Evolutionary conservation across 805 yeast species (phyloP), one percentile per base, ranked within the genome.

Genomic region (Candida coquimbonensis): DNA sequence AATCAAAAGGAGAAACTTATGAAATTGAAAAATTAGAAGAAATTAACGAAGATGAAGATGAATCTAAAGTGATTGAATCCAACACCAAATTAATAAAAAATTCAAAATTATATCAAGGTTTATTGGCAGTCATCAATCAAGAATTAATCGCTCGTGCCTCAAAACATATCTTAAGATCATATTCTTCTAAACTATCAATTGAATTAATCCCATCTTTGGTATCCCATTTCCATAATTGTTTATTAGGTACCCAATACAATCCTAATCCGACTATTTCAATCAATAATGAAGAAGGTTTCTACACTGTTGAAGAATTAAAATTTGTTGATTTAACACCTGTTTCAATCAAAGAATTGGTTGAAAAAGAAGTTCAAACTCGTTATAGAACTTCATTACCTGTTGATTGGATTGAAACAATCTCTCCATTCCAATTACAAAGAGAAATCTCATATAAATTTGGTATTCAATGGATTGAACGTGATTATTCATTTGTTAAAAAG

Each of bases 111-210:
- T 53, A 41, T 24, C 44, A 53, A 26, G 38, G 53, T 25, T 44
- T 61, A 19, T 46, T 50, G 36, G 29, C 44, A 7, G 40, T 56
- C 16, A 37, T 52, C 13, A 42, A 50, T 16, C 59, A 57, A 48
- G 98, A 90, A 65, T 82, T 90, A 70, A 64, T 90, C 55, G 77
- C 91, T 24, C 82, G 99, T 67, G 78, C 87, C 26, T 64, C 78
- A 42, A 91, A 91, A 68, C 95, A 88, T 57, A 62, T 82, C 39
- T 66, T 90, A 56, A 80, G 88, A 59, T 60, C 63, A 4, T 59
- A 64, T 26, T 62, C 82, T 36, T 54, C 53, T 7, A 45, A 54
- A 1, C 58, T 81, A 16, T 87, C 93, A 16, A 45, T 74, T 11
- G 64, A 72, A 38, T 67, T 83, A 48, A 72, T 76, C 45, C 77